A percentile compares a stretch with the other conserved stretches of the same genome.
These are phyloP conservation scores for Buddleja alternifolia DNA, from an alignment of 257 asterid species.

Conservation along the genomic window DNA sequence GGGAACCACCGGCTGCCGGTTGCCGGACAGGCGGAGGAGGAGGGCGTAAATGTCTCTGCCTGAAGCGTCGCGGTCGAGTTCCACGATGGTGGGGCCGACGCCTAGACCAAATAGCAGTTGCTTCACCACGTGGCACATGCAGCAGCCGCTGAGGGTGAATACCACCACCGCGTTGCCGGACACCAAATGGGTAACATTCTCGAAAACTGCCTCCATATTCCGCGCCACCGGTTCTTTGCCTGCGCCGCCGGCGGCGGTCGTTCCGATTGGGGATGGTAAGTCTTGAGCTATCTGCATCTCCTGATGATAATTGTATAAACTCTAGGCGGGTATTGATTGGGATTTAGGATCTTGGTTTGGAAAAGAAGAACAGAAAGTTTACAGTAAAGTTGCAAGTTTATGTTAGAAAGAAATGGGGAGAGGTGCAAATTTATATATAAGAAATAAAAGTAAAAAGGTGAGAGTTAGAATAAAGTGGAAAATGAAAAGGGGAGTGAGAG, in stretches of 20 bases:
- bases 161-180: constrained; percentile 79
- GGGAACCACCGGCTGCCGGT: constrained; percentile 56
- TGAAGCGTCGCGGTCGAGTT: constrained; percentile 68
- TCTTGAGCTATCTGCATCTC: constrained; percentile 64
- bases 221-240: constrained; percentile 19
- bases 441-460: background rate
- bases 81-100: constrained; percentile 77
- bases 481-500: constrained; percentile 5
- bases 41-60: constrained; percentile 61
- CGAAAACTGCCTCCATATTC: constrained; percentile 53
- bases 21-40: constrained; percentile 48
- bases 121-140: constrained; percentile 94
- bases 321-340: background rate
- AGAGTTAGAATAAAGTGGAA: too few species aligned
- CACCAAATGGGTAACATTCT: constrained; percentile 52
- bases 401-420: background rate
- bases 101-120: constrained; percentile 85
- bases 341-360: background rate
- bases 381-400: background rate
- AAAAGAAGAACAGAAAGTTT: background rate
- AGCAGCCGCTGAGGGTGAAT: constrained; percentile 81
- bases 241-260: constrained; percentile 6
- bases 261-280: constrained; percentile 29
- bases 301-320: background rate
- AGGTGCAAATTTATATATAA: background rate